Percentiles rank a stretch among this genome's conserved stretches.
Conservation (phyloP, 1,284 basidiomycete species). For the Butyriboletus regius region DNA sequence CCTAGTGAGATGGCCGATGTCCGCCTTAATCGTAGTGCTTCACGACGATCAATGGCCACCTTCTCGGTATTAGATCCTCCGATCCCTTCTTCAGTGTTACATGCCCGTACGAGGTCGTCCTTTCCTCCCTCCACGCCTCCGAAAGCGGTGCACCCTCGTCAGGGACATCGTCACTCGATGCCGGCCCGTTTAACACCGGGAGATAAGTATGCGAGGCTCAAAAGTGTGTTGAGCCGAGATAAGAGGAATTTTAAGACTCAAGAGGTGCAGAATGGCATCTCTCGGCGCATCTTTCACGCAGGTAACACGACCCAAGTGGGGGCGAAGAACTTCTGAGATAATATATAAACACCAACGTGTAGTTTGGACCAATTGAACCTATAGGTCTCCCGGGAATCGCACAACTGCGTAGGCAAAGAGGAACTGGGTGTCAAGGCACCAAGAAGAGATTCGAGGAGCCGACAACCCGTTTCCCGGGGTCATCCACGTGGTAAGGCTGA, state of each 20-base stretch:
- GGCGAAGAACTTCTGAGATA: no score
- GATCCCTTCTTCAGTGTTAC: slow-evolving; percentile 27
- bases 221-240: slow-evolving; percentile 10
- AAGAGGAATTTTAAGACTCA: no score
- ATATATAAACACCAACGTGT: no score
- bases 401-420: neutral
- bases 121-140: slow-evolving; percentile 22
- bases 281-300: no score
- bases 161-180: slow-evolving; percentile 22
- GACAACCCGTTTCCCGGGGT: neutral
- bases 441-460: neutral
- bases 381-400: neutral
- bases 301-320: no score
- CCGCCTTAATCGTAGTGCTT: slow-evolving; percentile 37
- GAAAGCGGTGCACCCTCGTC: slow-evolving; percentile 23
- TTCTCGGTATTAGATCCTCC: slow-evolving; percentile 36
- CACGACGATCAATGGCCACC: slow-evolving; percentile 38
- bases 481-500: neutral
- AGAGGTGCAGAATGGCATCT: no score
- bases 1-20: neutral
- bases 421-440: neutral
- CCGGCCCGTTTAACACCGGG: no score
- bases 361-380: neutral
- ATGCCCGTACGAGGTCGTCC: slow-evolving; percentile 35
- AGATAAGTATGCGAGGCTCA: slow-evolving; percentile 11